phyloP scores from a whole-genome alignment of 192 early-diverging fungal genomes.

The Tieghemiomyces parasiticus region DNA sequence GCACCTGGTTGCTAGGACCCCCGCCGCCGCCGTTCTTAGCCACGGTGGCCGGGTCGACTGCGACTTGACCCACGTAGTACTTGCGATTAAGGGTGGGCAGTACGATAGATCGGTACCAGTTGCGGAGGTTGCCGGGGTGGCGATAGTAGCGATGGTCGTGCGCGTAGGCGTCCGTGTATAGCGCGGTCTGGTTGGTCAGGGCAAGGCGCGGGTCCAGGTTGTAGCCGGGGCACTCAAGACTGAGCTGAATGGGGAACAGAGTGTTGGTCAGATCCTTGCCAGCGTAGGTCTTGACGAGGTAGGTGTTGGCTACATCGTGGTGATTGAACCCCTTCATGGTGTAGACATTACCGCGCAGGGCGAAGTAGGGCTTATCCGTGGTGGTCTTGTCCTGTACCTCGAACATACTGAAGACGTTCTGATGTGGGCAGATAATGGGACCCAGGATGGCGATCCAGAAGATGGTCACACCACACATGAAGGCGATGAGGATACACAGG shows the following conservation, averaged over 20 bases:
- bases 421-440: conserved; percentile 55
- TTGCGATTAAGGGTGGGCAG: conserved; percentile 38
- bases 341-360: conserved; percentile 74
- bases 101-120: conserved; percentile 54
- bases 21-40: conserved; percentile 30
- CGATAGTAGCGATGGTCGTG: conserved; percentile 57
- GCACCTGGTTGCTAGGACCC: conserved; percentile 20
- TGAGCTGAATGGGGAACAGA: conserved; percentile 56
- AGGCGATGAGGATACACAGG: conserved; percentile 68
- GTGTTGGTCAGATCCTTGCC: conserved; percentile 44
- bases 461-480: conserved; percentile 61
- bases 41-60: conserved; percentile 38
- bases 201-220: conserved; percentile 35
- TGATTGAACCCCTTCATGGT: conserved; percentile 48
- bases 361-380: conserved; percentile 37
- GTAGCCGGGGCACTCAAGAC: conserved; percentile 36
- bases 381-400: conserved; percentile 43
- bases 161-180: conserved; percentile 42
- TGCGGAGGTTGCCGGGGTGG: conserved; percentile 36
- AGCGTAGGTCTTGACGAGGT: conserved; percentile 34
- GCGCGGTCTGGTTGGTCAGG: conserved; percentile 28
- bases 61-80: conserved; percentile 51
- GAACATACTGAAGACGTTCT: conserved; percentile 49
- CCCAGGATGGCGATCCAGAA: conserved; percentile 75
- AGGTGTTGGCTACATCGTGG: conserved; percentile 29